Base-by-base conservation (phyloP, 163 green algal genomes). In the Prototheca stagnorum region DNA sequence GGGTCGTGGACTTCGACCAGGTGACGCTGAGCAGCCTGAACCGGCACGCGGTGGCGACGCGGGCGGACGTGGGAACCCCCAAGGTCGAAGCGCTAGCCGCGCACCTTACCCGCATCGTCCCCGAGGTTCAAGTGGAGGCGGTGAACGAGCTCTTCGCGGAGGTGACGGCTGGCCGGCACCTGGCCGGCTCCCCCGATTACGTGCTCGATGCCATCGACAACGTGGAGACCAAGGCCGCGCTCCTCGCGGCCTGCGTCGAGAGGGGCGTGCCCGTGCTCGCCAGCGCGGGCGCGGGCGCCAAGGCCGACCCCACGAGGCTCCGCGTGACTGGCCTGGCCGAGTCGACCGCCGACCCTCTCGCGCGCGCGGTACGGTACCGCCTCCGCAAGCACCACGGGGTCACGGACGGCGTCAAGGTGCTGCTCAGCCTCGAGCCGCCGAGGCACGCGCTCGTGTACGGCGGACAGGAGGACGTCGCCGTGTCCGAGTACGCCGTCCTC, bases 171-270 rank as follows among this genome's bases (percentile, higher is more conserved):
- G 78, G 92, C 17, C 40, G 65, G 52, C 55, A 96, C 36, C 72
- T 97, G 36, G 56, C 21, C 1, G 84, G 81, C 1, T 19, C 44
- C 8, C 84, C 82, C 5, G 80, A 92, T 51, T 94, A 74, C 52
- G 89, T 98, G 24, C 36, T 98, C 3, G 89, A 98, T 59, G 85
- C 82, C 25, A 98, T 98, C 25, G 89, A 98, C 70, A 95, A 98
- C 72, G 90, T 96, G 14, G 76, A 95, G 73, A 98, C 89, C 26
- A 98, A 94, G 70, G 46, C 43, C 4, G 70, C 70, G 15, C 67
- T 98, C 40, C 65, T 98, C 34, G 78, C 70, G 20, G 81, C 78
- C 5, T 97, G 89, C 69, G 59, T 78, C 49, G 25, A 44, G 40
- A 47, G 74, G 0, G 73, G 76, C 16, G 64, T 98, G 7, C 72